Conservation (phyloP, 2,329 filamentous ascomycete genomes). For the Mollisiaceae sp. region DNA sequence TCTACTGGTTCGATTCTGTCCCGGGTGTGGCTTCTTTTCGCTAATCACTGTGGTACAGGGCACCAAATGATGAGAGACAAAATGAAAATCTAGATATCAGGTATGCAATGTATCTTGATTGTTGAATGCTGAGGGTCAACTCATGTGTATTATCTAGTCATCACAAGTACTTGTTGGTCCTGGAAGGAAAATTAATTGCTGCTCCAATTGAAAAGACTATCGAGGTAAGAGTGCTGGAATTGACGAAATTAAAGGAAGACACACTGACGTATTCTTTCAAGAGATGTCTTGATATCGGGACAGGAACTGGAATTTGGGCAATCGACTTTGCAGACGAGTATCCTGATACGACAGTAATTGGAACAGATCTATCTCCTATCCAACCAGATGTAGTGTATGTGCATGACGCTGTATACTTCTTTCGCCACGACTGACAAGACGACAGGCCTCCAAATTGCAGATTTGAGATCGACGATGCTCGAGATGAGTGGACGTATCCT, state of each 20-base stretch:
- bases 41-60: slow-evolving; percentile 28
- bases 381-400: slow-evolving; percentile 50
- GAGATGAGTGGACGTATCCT: slow-evolving; percentile 48
- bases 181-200: slow-evolving; percentile 35
- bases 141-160: neutral
- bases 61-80: slow-evolving; percentile 41
- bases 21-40: neutral
- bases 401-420: too few relatives aligned
- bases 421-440: neutral
- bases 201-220: slow-evolving; percentile 41
- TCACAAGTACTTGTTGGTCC: slow-evolving; percentile 27
- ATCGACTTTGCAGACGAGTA: slow-evolving; percentile 45
- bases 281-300: slow-evolving; percentile 48
- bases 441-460: slow-evolving; percentile 59
- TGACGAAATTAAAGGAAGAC: neutral
- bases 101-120: slow-evolving; percentile 17
- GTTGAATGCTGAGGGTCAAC: neutral
- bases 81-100: slow-evolving; percentile 39
- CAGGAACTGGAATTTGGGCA: slow-evolving; percentile 44
- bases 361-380: slow-evolving; percentile 35
- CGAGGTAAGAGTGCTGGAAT: slow-evolving; percentile 23
- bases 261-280: slow-evolving; percentile 27
- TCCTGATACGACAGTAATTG: slow-evolving; percentile 41
- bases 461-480: slow-evolving; percentile 68
- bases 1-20: slow-evolving; percentile 37